Conservation (phyloP, 1,139 yeast genomes). For the Saccharomycopsis hybrid region DNA sequence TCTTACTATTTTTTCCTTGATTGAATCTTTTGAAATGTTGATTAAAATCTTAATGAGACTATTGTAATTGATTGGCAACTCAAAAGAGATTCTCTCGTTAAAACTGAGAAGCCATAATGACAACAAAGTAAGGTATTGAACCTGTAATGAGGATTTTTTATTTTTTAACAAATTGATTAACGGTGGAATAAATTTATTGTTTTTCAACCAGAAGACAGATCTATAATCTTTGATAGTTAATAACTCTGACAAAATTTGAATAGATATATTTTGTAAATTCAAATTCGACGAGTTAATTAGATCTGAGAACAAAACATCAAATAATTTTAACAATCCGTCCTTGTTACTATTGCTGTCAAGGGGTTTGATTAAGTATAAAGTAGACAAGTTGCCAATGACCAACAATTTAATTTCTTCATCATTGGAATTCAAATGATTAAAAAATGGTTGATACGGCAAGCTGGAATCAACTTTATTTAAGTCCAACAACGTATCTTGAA, state of each 20-base stretch:
- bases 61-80: constrained; percentile 39
- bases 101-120: constrained; percentile 83
- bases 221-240: constrained; percentile 56
- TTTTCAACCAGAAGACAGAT: constrained; percentile 46
- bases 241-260: constrained; percentile 43
- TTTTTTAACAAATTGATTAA: constrained; percentile 40
- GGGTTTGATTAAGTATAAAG: constrained; percentile 29
- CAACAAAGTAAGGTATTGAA: constrained; percentile 73
- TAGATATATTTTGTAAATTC: not conserved
- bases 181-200: constrained; percentile 49
- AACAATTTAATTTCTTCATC: constrained; percentile 44
- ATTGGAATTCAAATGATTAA: constrained; percentile 41
- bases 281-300: constrained; percentile 18
- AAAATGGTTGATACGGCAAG: constrained; percentile 53
- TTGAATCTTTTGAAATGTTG: constrained; percentile 67
- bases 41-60: constrained; percentile 46
- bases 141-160: constrained; percentile 51
- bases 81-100: constrained; percentile 47
- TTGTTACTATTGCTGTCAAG: constrained; percentile 23
- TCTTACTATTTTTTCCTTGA: constrained; percentile 87
- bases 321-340: constrained; percentile 37
- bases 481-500: constrained; percentile 39
- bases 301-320: constrained; percentile 37
- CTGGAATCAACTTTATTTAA: constrained; percentile 38
- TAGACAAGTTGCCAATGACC: constrained; percentile 32